A percentile compares a stretch with the other conserved stretches of the same genome.
Evolutionary conservation across 1,139 yeast species (phyloP).

Genomic region (Yamadazyma mexicana): DNA sequence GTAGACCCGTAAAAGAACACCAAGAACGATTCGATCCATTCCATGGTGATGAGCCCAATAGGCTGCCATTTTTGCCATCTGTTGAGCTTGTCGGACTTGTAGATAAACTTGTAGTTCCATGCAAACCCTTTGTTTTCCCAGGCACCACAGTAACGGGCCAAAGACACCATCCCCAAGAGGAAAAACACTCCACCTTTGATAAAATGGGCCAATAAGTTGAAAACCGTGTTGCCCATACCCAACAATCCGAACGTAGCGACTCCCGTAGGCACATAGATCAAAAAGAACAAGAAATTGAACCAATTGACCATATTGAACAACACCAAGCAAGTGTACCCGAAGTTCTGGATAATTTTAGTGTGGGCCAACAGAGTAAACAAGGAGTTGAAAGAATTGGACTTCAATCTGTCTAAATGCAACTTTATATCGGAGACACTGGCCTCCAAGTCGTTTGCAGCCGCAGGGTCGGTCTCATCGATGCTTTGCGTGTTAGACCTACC

Average conservation of each 20-base stretch:
- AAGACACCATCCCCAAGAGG: conserved; percentile 67
- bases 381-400: conserved; percentile 3
- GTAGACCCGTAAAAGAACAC: conserved; percentile 87
- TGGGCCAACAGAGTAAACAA: conserved; percentile 5
- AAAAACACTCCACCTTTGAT: conserved; percentile 94
- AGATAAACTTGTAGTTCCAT: conserved; percentile 69
- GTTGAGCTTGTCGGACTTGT: conserved; percentile 17
- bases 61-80: conserved; percentile 43
- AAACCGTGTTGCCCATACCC: conserved; percentile 67
- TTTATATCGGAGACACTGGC: conserved; percentile 10
- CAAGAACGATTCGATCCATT: conserved; percentile 73
- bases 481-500: not conserved
- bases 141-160: conserved; percentile 86
- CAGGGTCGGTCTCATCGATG: too few relatives aligned
- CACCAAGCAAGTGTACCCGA: conserved; percentile 7
- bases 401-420: conserved; percentile 12
- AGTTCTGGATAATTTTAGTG: conserved; percentile 7
- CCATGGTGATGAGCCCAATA: conserved; percentile 71
- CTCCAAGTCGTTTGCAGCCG: conserved; percentile 7
- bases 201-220: conserved; percentile 88
- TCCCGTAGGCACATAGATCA: conserved; percentile 70
- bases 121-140: conserved; percentile 80
- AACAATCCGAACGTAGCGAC: conserved; percentile 68
- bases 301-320: conserved; percentile 57
- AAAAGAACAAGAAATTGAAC: conserved; percentile 62